A percentile compares a stretch with the other conserved stretches of the same genome.
Conservation (phyloP, 306 rosid species). For the Acacia melanoxylon region DNA sequence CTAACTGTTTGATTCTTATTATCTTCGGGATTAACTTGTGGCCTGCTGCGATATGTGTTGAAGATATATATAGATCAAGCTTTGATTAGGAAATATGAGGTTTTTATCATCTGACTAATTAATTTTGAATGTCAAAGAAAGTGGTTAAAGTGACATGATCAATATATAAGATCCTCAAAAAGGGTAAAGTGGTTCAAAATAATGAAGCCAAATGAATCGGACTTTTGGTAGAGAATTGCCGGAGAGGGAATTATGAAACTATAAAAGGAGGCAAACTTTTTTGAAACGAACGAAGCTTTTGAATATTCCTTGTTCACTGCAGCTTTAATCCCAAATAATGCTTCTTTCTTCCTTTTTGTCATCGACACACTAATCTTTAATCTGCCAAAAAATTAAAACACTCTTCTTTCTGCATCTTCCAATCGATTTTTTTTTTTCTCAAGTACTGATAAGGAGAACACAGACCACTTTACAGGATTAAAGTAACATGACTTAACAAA, state of each 20-base stretch:
- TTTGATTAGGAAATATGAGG: not conserved
- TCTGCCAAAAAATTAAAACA: not conserved
- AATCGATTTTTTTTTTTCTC: not conserved
- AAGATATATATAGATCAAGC: not conserved
- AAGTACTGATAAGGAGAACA: slow-evolving; percentile 6
- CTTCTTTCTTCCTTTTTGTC: not conserved
- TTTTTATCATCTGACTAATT: not conserved
- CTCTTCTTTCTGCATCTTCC: not conserved
- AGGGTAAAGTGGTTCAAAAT: not conserved
- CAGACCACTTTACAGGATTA: slow-evolving; percentile 37
- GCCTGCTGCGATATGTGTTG: not conserved
- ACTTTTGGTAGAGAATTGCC: not conserved
- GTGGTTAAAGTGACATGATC: not conserved
- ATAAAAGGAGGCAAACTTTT: slow-evolving; percentile 35
- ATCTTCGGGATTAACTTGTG: not conserved
- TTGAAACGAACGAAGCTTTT: slow-evolving; percentile 19
- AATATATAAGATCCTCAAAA: not conserved
- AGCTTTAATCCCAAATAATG: slow-evolving; percentile 6
- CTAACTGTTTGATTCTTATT: not conserved
- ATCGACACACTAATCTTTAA: not conserved
- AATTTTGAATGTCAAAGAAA: not conserved
- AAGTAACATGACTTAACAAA: slow-evolving; percentile 30
- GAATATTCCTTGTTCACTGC: slow-evolving; percentile 18
- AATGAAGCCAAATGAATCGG: not conserved
- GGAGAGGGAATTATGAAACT: not conserved